Base-by-base conservation (phyloP, 2,329 filamentous ascomycete genomes). In the Ceratocystis papillata region DNA sequence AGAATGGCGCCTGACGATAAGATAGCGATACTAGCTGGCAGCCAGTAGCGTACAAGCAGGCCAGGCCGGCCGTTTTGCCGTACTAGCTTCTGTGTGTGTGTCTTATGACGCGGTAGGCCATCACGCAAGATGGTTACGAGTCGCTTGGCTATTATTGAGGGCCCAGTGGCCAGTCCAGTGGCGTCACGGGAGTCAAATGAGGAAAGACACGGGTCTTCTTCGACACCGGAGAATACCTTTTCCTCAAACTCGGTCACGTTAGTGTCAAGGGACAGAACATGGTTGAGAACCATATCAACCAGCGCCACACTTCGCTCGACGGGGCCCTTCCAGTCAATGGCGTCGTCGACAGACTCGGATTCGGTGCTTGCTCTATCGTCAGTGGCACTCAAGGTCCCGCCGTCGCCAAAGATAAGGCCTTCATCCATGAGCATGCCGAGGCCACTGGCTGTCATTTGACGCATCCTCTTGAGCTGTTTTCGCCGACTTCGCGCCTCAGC, bases 1-100 rank as follows among this genome's bases (percentile, higher is more conserved):
- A 97, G 78, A n/a, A 96, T 80, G 0, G 92, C 96, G 17, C 89
- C 92, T 0, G 90, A 93, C 0, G 92, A 96, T 10, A 96, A 77
- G 2, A 96, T 73, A 1, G 90, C 81, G 7, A 84, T 75, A 1
- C 84, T 81, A 0, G 84, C 82, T 0, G 92, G 90, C 4, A 96
- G 79, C 94, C 94, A 99, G 76, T 96, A 97, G 61, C 94, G 85
- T 2, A 95, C 80, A 4, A 94, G 72, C 48, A 79, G 78, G 3
- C 88, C 85, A 0, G 94, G 94, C 25, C 87, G 86, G 6, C 93
- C 92, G 73, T 93, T 87, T 64, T 84, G 76, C 33, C 75, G 74
- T 2, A 87, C 82, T 2, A 88, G 75, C 0, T 74, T 73, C 50
- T 78, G 77, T 67, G 87, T 86, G 46, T 80, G 79, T 7, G 74